These are phyloP conservation scores for Moniliophthora roreri DNA, from an alignment of 1,284 basidiomycete genomes.

Conservation along the genomic window DNA sequence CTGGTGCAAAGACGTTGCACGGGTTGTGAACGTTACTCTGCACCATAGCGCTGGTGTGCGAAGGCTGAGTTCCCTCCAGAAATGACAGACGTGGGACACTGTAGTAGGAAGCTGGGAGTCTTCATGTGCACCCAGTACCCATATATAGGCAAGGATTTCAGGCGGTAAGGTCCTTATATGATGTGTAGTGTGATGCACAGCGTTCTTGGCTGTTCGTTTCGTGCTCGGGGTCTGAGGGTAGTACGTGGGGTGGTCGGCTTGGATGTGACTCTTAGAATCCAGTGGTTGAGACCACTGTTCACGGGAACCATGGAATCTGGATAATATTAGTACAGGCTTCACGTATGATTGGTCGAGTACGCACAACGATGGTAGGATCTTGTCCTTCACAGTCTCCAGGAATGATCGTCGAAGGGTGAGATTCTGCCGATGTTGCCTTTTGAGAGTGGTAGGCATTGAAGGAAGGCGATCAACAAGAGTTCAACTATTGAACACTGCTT, in stretches of 20 bases:
- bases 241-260: neutral
- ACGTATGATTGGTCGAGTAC: neutral
- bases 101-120: conserved; percentile 54
- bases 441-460: conserved; percentile 13
- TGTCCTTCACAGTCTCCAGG: conserved; percentile 11
- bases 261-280: neutral
- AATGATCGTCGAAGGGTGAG: conserved; percentile 16
- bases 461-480: neutral
- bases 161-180: conserved; percentile 55
- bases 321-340: too few relatives aligned
- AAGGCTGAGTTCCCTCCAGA: conserved; percentile 59
- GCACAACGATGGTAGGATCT: conserved; percentile 1
- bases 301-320: neutral
- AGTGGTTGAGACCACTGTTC: neutral
- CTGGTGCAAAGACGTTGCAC: conserved; percentile 51
- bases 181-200: conserved; percentile 26
- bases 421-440: conserved; percentile 13
- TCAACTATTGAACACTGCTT: neutral
- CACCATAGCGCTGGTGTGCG: conserved; percentile 62
- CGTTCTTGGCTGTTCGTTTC: neutral
- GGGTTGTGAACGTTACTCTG: conserved; percentile 45
- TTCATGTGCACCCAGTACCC: conserved; percentile 55
- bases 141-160: conserved; percentile 62
- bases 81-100: conserved; percentile 63
- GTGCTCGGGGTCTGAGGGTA: neutral